These are phyloP conservation scores for Crucibulum laeve DNA, from an alignment of 768 basidiomycete genomes.

Conservation along the genomic window DNA sequence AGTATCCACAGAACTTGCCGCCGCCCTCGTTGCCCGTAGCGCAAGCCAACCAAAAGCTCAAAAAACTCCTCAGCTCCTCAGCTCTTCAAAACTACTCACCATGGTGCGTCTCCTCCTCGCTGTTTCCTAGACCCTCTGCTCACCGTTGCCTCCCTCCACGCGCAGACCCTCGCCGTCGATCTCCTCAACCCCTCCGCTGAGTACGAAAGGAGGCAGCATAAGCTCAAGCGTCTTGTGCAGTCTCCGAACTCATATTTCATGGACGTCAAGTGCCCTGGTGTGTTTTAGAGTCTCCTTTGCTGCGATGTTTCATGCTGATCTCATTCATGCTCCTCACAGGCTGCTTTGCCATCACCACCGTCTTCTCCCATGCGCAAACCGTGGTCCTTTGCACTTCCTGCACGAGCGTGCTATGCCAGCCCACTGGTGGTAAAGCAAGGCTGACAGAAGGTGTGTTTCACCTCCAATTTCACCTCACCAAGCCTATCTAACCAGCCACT, in stretches of 20 bases:
- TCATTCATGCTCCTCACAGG: constrained; percentile 38
- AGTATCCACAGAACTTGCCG: constrained; percentile 35
- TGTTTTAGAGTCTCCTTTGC: constrained; percentile 14
- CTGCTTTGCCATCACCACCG: constrained; percentile 93
- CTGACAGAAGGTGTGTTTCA: constrained; percentile 86
- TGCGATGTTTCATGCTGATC: constrained; percentile 11
- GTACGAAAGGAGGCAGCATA: constrained; percentile 87
- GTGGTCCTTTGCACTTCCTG: constrained; percentile 93
- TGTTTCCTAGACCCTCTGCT: constrained; percentile 1
- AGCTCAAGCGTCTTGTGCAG: constrained; percentile 99
- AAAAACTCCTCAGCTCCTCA: constrained; percentile 14
- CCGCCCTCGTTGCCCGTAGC: constrained; percentile 20
- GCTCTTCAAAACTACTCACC: constrained; percentile 18
- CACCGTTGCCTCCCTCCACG: not conserved
- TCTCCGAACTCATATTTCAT: constrained; percentile 99
- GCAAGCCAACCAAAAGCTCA: constrained; percentile 27
- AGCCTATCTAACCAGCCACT: constrained; percentile 5
- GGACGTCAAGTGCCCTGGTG: constrained; percentile 99
- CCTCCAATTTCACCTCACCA: constrained; percentile 1
- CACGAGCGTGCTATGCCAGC: constrained; percentile 94
- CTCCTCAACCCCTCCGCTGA: constrained; percentile 94
- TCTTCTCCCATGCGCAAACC: constrained; percentile 99
- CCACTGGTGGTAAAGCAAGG: constrained; percentile 96
- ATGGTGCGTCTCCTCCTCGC: constrained; percentile 25
- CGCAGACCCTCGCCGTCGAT: constrained; percentile 92